Base-by-base conservation (phyloP, 2,329 filamentous ascomycete species). In the Nothomitra cinnamomea region DNA sequence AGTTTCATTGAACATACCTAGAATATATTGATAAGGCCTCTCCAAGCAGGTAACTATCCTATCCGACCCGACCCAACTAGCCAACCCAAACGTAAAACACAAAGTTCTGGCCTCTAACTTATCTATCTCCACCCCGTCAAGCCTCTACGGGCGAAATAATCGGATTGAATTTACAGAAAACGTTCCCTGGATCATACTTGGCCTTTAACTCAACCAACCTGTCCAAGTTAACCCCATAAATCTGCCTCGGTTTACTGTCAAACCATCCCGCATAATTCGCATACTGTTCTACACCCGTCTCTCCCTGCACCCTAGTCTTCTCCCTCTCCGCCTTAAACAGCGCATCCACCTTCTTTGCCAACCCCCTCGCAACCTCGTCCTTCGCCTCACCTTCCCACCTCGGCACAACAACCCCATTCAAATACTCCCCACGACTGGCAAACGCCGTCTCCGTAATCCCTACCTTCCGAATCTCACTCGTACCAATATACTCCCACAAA, bases 361-460 rank as follows among this genome's bases (percentile, higher is more conserved):
- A 70, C 2, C 60, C 58, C 0, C 69, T 63, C 17, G 70, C 63
- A 7, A 64, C 60, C 1, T 36, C 32, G 55, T 74, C 72, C 17
- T 67, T 63, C 6, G 56, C 59, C 2, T 60, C 36, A 38, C 70
- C 64, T 1, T 64, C 63, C 72, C 72, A 74, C 8, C 66, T 63
- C 25, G 70, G 63, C 5, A 60, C 59, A 1, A 70, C 64, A 51
- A 70, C 62, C 1, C 67, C 67, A 49, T 75, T 72, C 56, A 70
- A 70, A 38, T 70, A 70, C 4, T 60, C 60, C 6, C 69, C 70
- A 3, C 72, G 66, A 56, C 70, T 72, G 2, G 70, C 69, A 54
- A 72, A 72, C 0, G 72, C 68, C 3, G 68, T 75, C 1, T 63
- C 65, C 1, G 62, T 56, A 0, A 63, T 57, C 0, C 63, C 58